A percentile compares a stretch with the other conserved stretches of the same genome.
These are phyloP conservation scores for Phytophthora citrophthora DNA, from an alignment of 352 stramenopile species.

Conservation along the genomic window DNA sequence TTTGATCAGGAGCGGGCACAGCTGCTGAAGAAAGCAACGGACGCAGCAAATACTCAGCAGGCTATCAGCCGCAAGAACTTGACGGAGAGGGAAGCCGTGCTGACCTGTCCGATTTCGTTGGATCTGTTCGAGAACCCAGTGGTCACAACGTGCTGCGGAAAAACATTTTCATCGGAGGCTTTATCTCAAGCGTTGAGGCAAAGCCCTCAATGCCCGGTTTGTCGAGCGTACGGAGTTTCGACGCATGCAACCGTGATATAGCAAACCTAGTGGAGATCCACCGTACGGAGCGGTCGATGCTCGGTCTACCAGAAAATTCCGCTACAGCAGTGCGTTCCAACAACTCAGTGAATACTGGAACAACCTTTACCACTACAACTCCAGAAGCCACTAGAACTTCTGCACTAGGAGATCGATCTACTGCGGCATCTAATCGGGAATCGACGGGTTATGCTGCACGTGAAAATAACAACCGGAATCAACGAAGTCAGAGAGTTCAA, in stretches of 20 bases:
- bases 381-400: background rate
- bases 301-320: conserved; percentile 11
- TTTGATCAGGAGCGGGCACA: conserved; percentile 24
- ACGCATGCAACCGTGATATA: conserved; percentile 23
- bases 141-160: conserved; percentile 28
- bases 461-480: background rate
- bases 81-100: conserved; percentile 13
- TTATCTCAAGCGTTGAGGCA: conserved; percentile 14
- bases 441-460: background rate
- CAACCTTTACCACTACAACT: background rate
- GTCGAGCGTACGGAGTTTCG: conserved; percentile 11
- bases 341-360: background rate
- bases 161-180: conserved; percentile 27
- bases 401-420: background rate
- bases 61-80: conserved; percentile 11
- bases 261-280: conserved; percentile 31
- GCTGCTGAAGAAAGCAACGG: conserved; percentile 21
- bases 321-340: background rate
- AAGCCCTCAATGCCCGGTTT: conserved; percentile 23
- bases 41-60: conserved; percentile 8
- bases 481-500: conserved; percentile 10
- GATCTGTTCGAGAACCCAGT: conserved; percentile 35
- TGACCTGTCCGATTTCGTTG: conserved; percentile 34
- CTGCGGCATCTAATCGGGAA: background rate
- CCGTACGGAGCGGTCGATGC: conserved; percentile 12